A percentile compares a stretch with the other conserved stretches of the same genome.
Conservation (phyloP, 257 asterid genomes). For the Solanum corneliomulleri region DNA sequence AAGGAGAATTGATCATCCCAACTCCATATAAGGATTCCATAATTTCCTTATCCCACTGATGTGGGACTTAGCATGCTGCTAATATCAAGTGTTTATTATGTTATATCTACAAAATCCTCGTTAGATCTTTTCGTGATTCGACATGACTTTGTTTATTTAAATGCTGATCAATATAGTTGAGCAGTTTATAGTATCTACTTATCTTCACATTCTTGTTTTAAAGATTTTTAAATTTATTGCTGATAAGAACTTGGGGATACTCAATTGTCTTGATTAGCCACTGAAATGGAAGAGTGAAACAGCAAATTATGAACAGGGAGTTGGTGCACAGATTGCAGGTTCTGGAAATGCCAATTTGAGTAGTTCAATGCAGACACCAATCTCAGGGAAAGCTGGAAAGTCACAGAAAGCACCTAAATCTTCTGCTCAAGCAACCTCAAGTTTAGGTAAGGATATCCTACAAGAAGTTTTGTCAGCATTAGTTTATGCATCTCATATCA, state of each 20-base stretch:
- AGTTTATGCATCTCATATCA: not conserved
- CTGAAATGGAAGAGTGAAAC: conserved; percentile 49
- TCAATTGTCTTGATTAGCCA: conserved; percentile 27
- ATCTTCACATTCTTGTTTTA: not conserved
- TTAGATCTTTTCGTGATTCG: not conserved
- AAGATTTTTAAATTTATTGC: not conserved
- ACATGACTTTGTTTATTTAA: not conserved
- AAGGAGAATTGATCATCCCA: not conserved
- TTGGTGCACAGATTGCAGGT: conserved; percentile 30
- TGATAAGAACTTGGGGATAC: not conserved
- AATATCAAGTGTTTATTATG: not conserved
- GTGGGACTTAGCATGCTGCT: not conserved
- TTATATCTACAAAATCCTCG: not conserved
- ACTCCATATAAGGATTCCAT: not conserved
- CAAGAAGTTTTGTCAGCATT: not conserved
- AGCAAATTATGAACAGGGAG: conserved; percentile 35
- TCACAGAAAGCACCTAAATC: conserved; percentile 59
- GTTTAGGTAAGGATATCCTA: conserved; percentile 40
- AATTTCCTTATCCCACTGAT: not conserved
- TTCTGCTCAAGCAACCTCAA: conserved; percentile 35
- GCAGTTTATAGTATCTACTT: not conserved
- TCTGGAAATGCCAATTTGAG: conserved; percentile 19
- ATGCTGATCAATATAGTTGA: not conserved
- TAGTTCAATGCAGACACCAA: conserved; percentile 47
- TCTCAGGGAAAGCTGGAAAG: conserved; percentile 63